Base-by-base conservation (phyloP, 768 basidiomycete species). In the Russula abietina region DNA sequence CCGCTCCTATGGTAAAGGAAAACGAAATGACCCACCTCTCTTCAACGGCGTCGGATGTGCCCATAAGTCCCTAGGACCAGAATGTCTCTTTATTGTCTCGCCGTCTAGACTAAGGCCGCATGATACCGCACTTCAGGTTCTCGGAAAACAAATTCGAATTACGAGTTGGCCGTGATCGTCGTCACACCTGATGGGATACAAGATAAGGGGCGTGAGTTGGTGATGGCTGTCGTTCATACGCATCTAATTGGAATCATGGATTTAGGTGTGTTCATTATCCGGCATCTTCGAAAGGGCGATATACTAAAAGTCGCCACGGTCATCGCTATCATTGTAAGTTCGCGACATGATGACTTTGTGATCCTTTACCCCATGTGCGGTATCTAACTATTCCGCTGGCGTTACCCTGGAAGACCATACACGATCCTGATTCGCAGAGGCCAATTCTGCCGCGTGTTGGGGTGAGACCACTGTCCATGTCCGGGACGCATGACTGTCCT, bases 251-350 rank as follows among this genome's bases (percentile, higher is more conserved):
- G 64, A 12, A 59, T 59, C 28, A 43, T 32, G 14, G 56, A 62
- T 38, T 41, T 65, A 17, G 36, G 52, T 14, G 14, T 11, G 5
- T 62, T 61, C 19, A 33, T 61, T 22, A 49, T 51, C 7, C 49
- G 16, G 28, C 30, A 50, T 19, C 16, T 50, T n/a, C 41, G 30
- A 39, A 32, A 57, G 39, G 64, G 59, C 1, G 48, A 65, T 16
- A 30, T 60, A 16, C 33, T 57, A 12, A 65, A 65, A 53, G 64
- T 65, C 14, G 64, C 64, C 24, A 49, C 59, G 5, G 60, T 65
- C 14, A 60, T 43, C 10, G 57, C 60, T 6, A 56, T 32, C 22
- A n/a, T 57, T 30, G 64, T 65, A 32, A 65, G 64, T 50, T n/a
- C 19, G 4, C 9, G 14, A 16, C 26, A n/a, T 52, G n/a, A 19